Evolutionary conservation across 2,329 filamentous ascomycete genomes (phyloP).

Genomic region (Hypoxylon sp.): DNA sequence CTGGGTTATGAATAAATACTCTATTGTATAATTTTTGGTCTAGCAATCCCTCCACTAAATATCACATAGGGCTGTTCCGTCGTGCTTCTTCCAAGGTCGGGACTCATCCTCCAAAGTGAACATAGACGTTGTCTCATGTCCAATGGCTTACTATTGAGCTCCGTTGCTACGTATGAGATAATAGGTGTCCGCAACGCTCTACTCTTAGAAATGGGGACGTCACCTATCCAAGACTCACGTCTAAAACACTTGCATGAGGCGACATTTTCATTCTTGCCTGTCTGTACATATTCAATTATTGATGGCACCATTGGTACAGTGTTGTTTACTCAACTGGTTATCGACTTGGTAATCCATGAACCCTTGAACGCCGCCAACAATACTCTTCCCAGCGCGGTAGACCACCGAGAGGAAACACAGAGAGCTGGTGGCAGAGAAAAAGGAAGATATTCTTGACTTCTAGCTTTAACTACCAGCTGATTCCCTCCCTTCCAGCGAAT

Average conservation of each 20-base stretch:
- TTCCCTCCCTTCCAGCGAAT: slow-evolving; percentile 20
- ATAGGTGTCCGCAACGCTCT: background rate
- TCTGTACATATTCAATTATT: background rate
- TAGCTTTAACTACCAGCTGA: background rate
- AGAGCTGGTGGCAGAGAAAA: background rate
- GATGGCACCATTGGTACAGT: slow-evolving; percentile 6
- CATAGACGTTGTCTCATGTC: background rate
- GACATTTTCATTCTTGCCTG: background rate
- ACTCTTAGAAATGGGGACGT: background rate
- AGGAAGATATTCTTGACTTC: slow-evolving; percentile 2
- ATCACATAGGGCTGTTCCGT: background rate
- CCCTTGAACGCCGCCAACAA: slow-evolving; percentile 15
- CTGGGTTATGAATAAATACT: slow-evolving; percentile 50
- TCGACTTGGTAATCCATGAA: background rate
- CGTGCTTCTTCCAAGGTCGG: background rate
- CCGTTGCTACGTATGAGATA: background rate
- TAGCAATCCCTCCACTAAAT: background rate
- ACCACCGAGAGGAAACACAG: background rate
- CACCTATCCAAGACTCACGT: background rate
- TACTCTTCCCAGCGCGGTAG: background rate
- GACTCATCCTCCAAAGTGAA: background rate
- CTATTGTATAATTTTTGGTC: slow-evolving; percentile 8
- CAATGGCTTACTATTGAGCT: background rate
- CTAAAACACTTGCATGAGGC: background rate
- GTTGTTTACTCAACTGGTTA: background rate